A percentile compares a stretch with the other conserved stretches of the same genome.
Evolutionary conservation across 2,329 filamentous ascomycete genomes (phyloP).

Genomic region (Paecilomyces niveus): DNA sequence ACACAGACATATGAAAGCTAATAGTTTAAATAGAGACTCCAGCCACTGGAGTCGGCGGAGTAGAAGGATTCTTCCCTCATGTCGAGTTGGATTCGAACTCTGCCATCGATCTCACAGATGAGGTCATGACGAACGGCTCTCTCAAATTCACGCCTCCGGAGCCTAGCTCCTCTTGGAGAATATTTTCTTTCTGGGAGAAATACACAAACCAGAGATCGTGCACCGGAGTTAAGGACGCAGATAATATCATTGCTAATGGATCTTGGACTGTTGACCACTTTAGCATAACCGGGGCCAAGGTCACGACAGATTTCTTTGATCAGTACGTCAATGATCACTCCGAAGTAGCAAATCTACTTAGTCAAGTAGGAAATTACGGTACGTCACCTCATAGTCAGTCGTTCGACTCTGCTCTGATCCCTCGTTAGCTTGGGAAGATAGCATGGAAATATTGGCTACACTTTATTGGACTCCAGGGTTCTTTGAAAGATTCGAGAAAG

Average conservation of each 20-base stretch:
- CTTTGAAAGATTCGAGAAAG: neutral
- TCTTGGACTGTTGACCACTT: slow-evolving; percentile 32
- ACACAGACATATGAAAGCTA: neutral
- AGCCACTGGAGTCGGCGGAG: neutral
- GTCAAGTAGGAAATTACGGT: slow-evolving; percentile 23
- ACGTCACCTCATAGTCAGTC: neutral
- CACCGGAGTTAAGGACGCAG: neutral
- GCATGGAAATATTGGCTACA: neutral
- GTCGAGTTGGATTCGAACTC: neutral
- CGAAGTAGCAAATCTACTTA: slow-evolving; percentile 20
- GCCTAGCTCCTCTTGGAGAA: slow-evolving; percentile 21
- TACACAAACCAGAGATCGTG: slow-evolving; percentile 14
- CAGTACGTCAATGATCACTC: slow-evolving; percentile 22
- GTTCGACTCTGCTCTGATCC: neutral
- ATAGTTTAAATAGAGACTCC: neutral
- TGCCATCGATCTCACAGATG: neutral
- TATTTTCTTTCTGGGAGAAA: slow-evolving; percentile 21
- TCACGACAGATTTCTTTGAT: slow-evolving; percentile 27
- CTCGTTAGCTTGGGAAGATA: neutral
- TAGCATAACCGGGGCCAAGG: slow-evolving; percentile 23
- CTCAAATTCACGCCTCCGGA: neutral
- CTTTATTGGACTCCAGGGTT: neutral
- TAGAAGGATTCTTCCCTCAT: neutral
- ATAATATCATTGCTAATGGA: slow-evolving; percentile 20
- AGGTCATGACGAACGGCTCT: neutral